phyloP scores from a whole-genome alignment of 2,329 filamentous ascomycete species.

The Didymella exigua region DNA sequence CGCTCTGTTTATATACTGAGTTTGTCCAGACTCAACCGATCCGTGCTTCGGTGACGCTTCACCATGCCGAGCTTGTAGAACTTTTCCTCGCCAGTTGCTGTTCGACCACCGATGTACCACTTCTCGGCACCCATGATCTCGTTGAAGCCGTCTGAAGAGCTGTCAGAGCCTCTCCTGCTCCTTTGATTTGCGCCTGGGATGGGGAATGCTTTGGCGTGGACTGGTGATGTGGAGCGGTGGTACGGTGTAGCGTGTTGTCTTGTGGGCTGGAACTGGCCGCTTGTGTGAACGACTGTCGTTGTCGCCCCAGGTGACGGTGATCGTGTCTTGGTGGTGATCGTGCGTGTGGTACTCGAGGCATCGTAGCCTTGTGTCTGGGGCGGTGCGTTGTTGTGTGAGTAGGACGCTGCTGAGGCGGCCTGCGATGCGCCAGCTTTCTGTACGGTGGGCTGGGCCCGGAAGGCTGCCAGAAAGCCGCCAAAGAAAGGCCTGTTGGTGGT shows the following conservation, averaged over 20 bases:
- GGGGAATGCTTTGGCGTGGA: conserved; percentile 41
- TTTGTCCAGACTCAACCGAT: conserved; percentile 75
- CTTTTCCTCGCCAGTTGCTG: conserved; percentile 75
- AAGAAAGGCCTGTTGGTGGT: conserved; percentile 70
- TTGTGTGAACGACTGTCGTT: conserved; percentile 48
- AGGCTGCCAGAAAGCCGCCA: conserved; percentile 70
- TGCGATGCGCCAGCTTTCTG: conserved; percentile 60
- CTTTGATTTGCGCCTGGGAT: conserved; percentile 43
- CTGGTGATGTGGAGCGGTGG: conserved; percentile 47
- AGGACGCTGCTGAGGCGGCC: conserved; percentile 46
- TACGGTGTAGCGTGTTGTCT: conserved; percentile 48
- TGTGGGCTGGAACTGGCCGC: conserved; percentile 50
- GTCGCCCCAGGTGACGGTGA: conserved; percentile 44
- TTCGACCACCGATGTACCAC: conserved; percentile 81
- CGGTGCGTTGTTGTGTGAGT: conserved; percentile 43
- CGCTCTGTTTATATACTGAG: conserved; percentile 66
- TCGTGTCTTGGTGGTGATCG: conserved; percentile 44
- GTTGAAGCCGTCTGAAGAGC: conserved; percentile 75
- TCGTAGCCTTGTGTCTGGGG: conserved; percentile 48
- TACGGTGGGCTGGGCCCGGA: conserved; percentile 66
- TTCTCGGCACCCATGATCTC: conserved; percentile 75
- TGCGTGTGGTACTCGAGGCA: conserved; percentile 49
- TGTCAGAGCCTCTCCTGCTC: conserved; percentile 71
- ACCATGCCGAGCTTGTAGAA: conserved; percentile 83
- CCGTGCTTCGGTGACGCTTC: conserved; percentile 72